These are phyloP conservation scores for Fusarium euwallaceae DNA, from an alignment of 2,329 filamentous ascomycete genomes.

Conservation along the genomic window DNA sequence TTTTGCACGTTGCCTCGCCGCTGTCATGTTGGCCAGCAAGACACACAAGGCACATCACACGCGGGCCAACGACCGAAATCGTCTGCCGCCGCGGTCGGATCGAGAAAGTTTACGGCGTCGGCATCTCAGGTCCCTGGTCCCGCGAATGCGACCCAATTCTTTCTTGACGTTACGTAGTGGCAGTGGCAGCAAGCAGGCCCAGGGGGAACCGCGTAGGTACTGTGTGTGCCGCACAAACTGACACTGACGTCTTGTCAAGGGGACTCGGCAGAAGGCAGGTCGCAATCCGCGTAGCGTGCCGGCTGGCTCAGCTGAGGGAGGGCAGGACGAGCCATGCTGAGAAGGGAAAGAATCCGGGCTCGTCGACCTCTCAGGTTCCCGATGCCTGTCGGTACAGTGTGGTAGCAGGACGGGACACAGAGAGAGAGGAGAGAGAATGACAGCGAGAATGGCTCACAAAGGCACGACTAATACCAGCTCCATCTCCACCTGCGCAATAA, in stretches of 20 bases:
- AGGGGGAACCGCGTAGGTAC: background rate
- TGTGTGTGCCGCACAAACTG: background rate
- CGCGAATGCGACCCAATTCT: slow-evolving; percentile 32
- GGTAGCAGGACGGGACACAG: slow-evolving; percentile 6
- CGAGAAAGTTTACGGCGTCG: slow-evolving; percentile 15
- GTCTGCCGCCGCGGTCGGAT: slow-evolving; percentile 18
- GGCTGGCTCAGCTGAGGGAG: background rate
- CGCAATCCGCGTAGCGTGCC: background rate
- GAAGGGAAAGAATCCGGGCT: slow-evolving; percentile 9
- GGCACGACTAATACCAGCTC: slow-evolving; percentile 35
- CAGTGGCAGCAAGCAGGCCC: background rate
- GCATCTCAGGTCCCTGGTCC: slow-evolving; percentile 24
- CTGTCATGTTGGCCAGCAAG: slow-evolving; percentile 17
- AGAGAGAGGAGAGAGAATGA: background rate
- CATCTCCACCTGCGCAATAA: slow-evolving; percentile 33
- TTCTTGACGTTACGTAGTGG: background rate
- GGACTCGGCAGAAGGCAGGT: background rate
- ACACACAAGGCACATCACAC: slow-evolving; percentile 8
- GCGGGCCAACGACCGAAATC: slow-evolving; percentile 21
- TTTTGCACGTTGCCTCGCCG: slow-evolving; percentile 7
- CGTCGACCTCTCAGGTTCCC: background rate
- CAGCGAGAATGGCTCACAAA: slow-evolving; percentile 14
- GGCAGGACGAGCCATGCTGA: background rate
- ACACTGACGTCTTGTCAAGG: background rate
- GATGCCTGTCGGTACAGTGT: slow-evolving; percentile 23